phyloP scores from a whole-genome alignment of 2,329 filamentous ascomycete species.

The Sarocladiaceae sp. region DNA sequence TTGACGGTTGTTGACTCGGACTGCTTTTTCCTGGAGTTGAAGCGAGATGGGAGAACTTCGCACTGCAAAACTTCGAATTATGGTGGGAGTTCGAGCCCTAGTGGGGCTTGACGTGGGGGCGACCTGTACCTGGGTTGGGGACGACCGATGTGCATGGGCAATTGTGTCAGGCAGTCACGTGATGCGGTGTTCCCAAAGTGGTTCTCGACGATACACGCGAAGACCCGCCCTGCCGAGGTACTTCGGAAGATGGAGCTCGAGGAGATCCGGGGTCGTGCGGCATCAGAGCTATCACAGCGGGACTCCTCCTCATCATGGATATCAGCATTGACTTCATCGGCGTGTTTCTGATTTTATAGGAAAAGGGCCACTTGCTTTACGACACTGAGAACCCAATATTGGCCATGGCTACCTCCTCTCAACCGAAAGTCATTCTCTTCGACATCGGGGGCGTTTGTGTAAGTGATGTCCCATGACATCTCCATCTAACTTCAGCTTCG shows the following conservation, averaged over 20 bases:
- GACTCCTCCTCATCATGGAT: background rate
- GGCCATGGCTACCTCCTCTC: constrained; percentile 22
- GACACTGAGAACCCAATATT: background rate
- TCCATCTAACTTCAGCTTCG: background rate
- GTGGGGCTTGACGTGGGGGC: no score
- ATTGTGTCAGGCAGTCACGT: background rate
- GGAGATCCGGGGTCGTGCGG: constrained; percentile 17
- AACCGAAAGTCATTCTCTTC: constrained; percentile 75
- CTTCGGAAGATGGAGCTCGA: constrained; percentile 5
- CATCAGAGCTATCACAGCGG: constrained; percentile 26
- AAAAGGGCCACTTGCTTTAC: no score
- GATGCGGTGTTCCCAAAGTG: no score
- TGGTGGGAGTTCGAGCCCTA: constrained; percentile 39
- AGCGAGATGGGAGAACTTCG: constrained; percentile 11
- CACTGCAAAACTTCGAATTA: constrained; percentile 18
- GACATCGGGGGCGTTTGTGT: constrained; percentile 97
- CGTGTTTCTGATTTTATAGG: no score
- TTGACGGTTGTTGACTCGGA: constrained; percentile 49
- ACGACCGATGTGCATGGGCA: constrained; percentile 30
- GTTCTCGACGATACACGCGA: no score
- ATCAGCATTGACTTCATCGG: no score
- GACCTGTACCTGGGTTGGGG: constrained; percentile 31
- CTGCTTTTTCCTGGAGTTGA: constrained; percentile 24
- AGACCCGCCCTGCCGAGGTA: constrained; percentile 9
- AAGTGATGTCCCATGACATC: constrained; percentile 47